Evolutionary conservation across 2,329 filamentous ascomycete genomes (phyloP).

Genomic region (Pyrenochaeta sp.): DNA sequence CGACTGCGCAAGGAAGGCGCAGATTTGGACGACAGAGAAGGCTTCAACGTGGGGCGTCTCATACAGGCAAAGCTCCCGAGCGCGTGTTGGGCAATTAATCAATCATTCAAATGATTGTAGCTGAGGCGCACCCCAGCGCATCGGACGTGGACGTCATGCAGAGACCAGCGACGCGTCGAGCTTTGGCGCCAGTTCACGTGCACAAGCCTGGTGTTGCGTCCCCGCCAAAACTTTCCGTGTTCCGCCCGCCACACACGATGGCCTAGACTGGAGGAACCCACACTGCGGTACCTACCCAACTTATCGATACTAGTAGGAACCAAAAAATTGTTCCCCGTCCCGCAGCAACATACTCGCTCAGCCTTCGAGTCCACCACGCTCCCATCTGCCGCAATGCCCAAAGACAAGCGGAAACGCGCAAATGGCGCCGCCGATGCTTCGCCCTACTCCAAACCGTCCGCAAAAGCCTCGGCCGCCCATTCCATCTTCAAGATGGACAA

Average conservation of each 20-base stretch:
- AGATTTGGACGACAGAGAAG: no score
- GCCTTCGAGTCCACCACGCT: conserved; percentile 3
- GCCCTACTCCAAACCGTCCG: conserved; percentile 56
- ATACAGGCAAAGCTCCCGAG: neutral
- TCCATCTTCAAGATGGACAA: conserved; percentile 99
- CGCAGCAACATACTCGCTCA: neutral
- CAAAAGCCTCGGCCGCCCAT: conserved; percentile 66
- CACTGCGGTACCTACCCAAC: neutral
- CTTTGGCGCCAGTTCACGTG: conserved; percentile 30
- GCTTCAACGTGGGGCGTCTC: neutral
- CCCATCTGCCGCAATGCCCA: conserved; percentile 53
- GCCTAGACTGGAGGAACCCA: no score
- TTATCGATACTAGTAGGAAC: conserved; percentile 32
- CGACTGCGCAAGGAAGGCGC: neutral
- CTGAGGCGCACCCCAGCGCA: neutral
- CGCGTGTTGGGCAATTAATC: no score
- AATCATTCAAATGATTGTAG: neutral
- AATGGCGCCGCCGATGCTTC: conserved; percentile 46
- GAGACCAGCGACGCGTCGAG: conserved; percentile 11
- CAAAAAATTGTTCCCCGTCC: conserved; percentile 28
- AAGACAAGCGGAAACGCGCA: conserved; percentile 51
- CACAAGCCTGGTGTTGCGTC: neutral
- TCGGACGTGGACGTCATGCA: conserved; percentile 5
- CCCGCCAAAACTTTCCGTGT: neutral
- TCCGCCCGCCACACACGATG: no score